Evolutionary conservation across 2,329 filamentous ascomycete species (phyloP), one percentile per base, ranked within the genome.

Genomic region (Arthrobotrys megalospora): DNA sequence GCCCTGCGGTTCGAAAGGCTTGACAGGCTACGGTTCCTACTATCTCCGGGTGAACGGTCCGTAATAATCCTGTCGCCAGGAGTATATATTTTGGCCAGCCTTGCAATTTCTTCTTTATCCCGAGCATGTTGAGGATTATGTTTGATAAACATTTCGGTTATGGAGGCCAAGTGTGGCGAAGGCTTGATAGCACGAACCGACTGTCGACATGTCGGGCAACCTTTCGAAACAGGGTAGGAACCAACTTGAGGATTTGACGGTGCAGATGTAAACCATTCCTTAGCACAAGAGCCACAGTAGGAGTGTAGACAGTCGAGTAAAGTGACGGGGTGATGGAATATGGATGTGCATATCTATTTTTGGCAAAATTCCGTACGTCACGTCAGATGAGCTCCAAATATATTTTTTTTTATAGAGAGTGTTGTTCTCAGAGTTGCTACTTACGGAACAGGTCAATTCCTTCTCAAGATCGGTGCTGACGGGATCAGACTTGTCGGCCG

Each of bases 251-350:
- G 86, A 78, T 82, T 88, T 82, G 81, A 87, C 83, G 66, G 86
- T 81, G 80, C 89, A 87, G 87, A 96, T 80, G 87, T 86, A 84
- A 98, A 99, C 96, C 96, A 99, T 86, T 97, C 93, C 84, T 97
- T 97, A 76, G 98, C 85, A 83, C 96, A 99, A 45, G 93, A 92
- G 80, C 94, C 96, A 86, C 96, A 99, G 85, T 96, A 99, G 53
- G 95, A 97, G 85, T 97, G 94, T 52, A 97, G 89, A 84, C 94
- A 97, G 86, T 97, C 93, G 84, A 97, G 92, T 62, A 97, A 90
- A 32, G 94, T 97, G 80, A 97, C 88, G 38, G 94, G 94, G 84
- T 96, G 93, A 85, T 93, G 96, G 80, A 97, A 90, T 80, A 97
- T 89, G 85, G 98, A 96, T 82, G 95, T 97, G 87, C 96, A 99